Base-by-base conservation (phyloP, 352 stramenopile genomes). In the Phytophthora sojae region DNA sequence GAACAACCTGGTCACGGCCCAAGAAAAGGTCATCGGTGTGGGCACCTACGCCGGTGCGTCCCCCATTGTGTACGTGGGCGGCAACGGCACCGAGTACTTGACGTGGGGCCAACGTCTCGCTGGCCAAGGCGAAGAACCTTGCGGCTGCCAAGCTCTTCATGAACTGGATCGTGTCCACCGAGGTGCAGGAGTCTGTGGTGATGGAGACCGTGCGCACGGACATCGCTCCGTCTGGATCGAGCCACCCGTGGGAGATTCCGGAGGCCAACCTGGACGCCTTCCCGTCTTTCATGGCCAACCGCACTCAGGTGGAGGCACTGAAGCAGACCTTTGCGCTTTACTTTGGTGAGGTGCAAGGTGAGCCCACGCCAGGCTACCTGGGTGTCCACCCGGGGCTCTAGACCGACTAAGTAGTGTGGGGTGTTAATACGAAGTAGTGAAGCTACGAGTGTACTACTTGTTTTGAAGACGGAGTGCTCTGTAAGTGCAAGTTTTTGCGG, bases 321-420 rank as follows among this genome's bases (percentile, higher is more conserved):
- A n/a, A n/a, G n/a, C 8, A 56, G 30, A 89, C 76, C 11, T 81
- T 89, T 23, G 45, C 68, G 15, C 52, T 88, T 14, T 88, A 82
- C 78, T 80, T 88, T 58, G 78, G 76, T 26, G 78, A 88, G 44
- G 79, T 85, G 35, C 71, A 75, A 53, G 78, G 76, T 52, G 54
- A 79, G 64, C 68, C 78, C 35, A 80, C 61, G 7, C 71, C 71
- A 2, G 81, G 81, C 9, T 45, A 29, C 25, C 64, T n/a, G 19
- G 81, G 78, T 21, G 60, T 86, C 4, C 59, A 80, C 56, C 75
- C 75, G 19, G 76, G 76, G 11, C 29, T 58, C n/a, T n/a, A n/a
- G n/a, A n/a, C n/a, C n/a, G n/a, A n/a, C n/a, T n/a, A n/a, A n/a
- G n/a, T n/a, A n/a, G n/a, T n/a, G n/a, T n/a, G n/a, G n/a, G n/a